Evolutionary conservation across 2,329 filamentous ascomycete species (phyloP), one percentile per base, ranked within the genome.

Genomic region (Ilyonectria destructans): DNA sequence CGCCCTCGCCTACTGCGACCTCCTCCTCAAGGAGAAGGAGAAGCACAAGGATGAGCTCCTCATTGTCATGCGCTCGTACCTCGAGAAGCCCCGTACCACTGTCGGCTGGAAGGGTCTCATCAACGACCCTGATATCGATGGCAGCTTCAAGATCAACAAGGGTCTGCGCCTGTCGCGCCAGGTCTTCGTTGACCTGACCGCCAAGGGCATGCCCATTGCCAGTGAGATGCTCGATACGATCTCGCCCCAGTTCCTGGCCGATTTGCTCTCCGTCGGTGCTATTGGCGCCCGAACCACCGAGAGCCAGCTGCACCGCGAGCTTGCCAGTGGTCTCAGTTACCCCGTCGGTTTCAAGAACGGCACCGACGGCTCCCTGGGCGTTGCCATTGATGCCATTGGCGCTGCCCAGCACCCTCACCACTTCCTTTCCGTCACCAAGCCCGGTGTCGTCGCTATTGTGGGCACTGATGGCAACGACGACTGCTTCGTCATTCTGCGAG

Each of bases 281-380:
- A 92, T 99, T 74, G 96, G 96, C 64, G 96, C 96, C n/a, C 90
- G 96, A 69, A 99, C 96, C 21, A 98, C 96, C 2, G 96, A 99
- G 85, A 95, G 92, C 58, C 96, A 99, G 85, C 88, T 98, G 70
- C 96, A 99, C 83, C 92, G 96, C 64, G 96, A 99, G 84, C 86
- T 99, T 71, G 96, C 96, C 23, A 96, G 93, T 60, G 96, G 96
- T 78, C 87, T 98, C 40, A 97, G 93, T 75, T 98, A 98, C 92
- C 96, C 96, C 2, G 95, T 99, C 12, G 96, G 96, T 58, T 99
- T 99, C 92, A 99, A 99, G 89, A 99, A 99, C 83, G 96, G 96
- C 72, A 99, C 96, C 35, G 96, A 99, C 80, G 96, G 96, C 58
- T 92, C 92, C 9, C 85, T 98, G 55, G 89, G 91, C 64, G 95